phyloP scores from a whole-genome alignment of 2,329 filamentous ascomycete species.

The Cladosporium austrohemisphaericum region DNA sequence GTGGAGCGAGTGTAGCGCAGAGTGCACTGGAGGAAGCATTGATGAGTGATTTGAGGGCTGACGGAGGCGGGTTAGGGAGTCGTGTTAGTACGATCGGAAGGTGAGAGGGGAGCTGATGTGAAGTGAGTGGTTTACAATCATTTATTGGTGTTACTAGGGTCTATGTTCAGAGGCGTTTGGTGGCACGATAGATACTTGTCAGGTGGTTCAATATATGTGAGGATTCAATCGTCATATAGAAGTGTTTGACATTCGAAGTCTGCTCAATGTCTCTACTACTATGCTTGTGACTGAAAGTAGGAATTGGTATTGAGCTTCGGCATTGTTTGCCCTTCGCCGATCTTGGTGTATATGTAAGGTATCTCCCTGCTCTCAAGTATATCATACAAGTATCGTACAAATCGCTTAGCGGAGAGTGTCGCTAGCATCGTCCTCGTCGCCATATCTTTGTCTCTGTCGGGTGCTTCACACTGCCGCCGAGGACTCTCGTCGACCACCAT shows the following conservation, averaged over 20 bases:
- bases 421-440: background rate
- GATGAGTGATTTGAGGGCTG: slow-evolving; percentile 65
- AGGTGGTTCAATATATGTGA: too few species aligned
- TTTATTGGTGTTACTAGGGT: background rate
- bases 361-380: background rate
- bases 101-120: background rate
- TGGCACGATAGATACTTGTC: too few species aligned
- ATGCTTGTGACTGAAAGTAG: too few species aligned
- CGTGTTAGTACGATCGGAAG: slow-evolving; percentile 56
- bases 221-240: too few species aligned
- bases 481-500: too few species aligned
- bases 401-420: slow-evolving; percentile 4
- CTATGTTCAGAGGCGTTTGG: too few species aligned
- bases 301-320: too few species aligned
- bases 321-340: background rate
- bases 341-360: background rate
- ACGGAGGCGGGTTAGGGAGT: slow-evolving; percentile 32
- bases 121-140: background rate
- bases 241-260: too few species aligned
- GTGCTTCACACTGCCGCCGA: background rate
- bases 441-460: background rate
- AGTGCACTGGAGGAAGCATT: slow-evolving; percentile 75
- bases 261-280: too few species aligned
- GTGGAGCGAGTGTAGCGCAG: slow-evolving; percentile 77
- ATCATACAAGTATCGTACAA: slow-evolving; percentile 10